Evolutionary conservation across 2,329 filamentous ascomycete genomes (phyloP), one percentile per base, ranked within the genome.

Genomic region (Fusarium decemcellulare): DNA sequence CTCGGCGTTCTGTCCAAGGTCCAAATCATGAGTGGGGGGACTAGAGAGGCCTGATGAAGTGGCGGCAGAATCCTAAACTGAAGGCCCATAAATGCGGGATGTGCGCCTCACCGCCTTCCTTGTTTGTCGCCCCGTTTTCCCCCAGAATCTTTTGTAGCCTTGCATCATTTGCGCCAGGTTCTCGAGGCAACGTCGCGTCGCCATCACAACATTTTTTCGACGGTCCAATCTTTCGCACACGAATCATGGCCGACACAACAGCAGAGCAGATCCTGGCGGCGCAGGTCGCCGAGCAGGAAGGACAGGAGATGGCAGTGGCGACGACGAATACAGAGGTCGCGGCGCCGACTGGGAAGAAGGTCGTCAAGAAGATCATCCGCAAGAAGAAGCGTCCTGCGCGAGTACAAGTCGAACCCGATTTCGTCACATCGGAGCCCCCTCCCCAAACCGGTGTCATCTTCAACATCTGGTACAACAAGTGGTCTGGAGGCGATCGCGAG

Each of bases 381-480:
- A 94, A 93, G 78, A 98, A 97, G 85, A 91, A 92, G 76, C 88
- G 94, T 40, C 96, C 96, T 34, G 96, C 96, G 48, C 90, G 95
- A 63, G 92, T 93, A 0, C 96, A 99, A 82, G 91, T 98, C 75
- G 96, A 99, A 76, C 90, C 94, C 2, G 90, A 92, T 42, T 91
- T 91, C 44, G 88, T 97, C 81, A 93, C 92, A 74, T 91, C 91
- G 36, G 94, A 97, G 74, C 92, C 93, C 5, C 94, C 95, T 15
- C 93, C 93, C 2, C 95, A 98, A 76, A 98, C 95, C 0, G 96
- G 96, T 56, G 97, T 93, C 0, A 94, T 95, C 62, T 99, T 96
- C 87, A 99, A 99, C 46, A 70, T 97, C 76, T 98, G 95, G 95
- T 97, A 98, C 83, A 98, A 97, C 84, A 98, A 98, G 82, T 98